Conservation (phyloP, 2,329 filamentous ascomycete genomes). For the Dothidotthia symphoricarpi region DNA sequence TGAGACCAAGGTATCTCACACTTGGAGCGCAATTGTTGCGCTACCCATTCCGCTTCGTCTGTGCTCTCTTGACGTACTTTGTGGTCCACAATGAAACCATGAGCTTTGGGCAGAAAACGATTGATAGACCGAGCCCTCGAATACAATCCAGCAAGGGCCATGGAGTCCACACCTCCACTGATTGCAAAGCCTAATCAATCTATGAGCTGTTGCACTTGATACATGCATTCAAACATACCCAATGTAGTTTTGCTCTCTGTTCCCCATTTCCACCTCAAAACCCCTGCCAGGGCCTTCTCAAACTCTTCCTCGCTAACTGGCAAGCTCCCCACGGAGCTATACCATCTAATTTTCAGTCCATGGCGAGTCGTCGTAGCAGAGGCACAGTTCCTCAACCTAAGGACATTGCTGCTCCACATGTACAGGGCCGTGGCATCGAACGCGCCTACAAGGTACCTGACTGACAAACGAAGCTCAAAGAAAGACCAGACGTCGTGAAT, state of each 20-base stretch:
- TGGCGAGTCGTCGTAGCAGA: conserved; percentile 13
- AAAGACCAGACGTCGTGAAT: neutral
- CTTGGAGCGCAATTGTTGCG: conserved; percentile 45
- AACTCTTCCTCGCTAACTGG: conserved; percentile 32
- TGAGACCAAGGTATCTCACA: conserved; percentile 34
- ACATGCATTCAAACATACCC: conserved; percentile 12
- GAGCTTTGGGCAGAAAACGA: conserved; percentile 35
- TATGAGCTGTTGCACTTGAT: conserved; percentile 5
- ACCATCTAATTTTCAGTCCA: conserved; percentile 19
- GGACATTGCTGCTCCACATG: conserved; percentile 40
- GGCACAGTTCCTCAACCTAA: conserved; percentile 32
- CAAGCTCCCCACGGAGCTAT: conserved; percentile 20
- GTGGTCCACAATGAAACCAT: conserved; percentile 63
- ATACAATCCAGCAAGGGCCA: conserved; percentile 82
- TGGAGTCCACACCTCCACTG: conserved; percentile 95
- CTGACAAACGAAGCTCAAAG: neutral
- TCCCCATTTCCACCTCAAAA: conserved; percentile 6
- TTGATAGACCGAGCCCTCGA: conserved; percentile 25
- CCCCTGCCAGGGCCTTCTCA: conserved; percentile 10
- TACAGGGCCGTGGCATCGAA: conserved; percentile 23
- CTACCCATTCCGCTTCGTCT: conserved; percentile 55
- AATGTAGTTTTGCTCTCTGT: conserved; percentile 3
- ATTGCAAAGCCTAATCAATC: conserved; percentile 62
- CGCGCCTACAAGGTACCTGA: neutral
- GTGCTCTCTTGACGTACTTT: conserved; percentile 55